Evolutionary conservation across 306 rosid species (phyloP).

Genomic region (Morella rubra): DNA sequence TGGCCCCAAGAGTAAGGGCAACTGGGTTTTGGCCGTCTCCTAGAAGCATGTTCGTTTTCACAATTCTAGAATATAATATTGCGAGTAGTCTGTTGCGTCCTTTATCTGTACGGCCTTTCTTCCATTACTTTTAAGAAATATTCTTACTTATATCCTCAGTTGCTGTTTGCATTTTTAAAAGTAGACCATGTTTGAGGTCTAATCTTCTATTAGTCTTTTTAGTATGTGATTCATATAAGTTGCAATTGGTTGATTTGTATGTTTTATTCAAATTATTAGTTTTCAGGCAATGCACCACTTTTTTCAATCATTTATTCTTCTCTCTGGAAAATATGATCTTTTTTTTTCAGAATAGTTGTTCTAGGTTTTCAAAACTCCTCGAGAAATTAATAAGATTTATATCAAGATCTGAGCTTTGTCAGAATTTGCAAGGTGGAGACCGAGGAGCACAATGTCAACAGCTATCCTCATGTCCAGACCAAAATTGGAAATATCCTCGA

Average conservation of each 20-base stretch:
- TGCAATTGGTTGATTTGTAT: background rate
- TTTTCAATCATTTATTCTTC: background rate
- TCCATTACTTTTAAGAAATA: conserved; percentile 17
- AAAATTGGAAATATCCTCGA: too few species aligned
- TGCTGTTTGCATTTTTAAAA: conserved; percentile 15
- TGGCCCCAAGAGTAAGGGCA: too few species aligned
- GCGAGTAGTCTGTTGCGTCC: conserved; percentile 81
- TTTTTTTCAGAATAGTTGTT: background rate
- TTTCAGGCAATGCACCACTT: background rate
- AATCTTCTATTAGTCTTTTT: conserved; percentile 15
- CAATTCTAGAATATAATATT: too few species aligned
- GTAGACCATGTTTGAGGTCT: conserved; percentile 9
- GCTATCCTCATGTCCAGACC: background rate
- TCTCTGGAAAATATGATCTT: background rate
- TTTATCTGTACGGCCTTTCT: conserved; percentile 65
- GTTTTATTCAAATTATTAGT: background rate
- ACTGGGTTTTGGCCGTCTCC: conserved; percentile 21
- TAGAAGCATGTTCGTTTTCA: too few species aligned
- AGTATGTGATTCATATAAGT: background rate
- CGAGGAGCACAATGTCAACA: background rate
- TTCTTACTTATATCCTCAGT: conserved; percentile 14
- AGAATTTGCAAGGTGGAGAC: background rate
- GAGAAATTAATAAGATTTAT: background rate
- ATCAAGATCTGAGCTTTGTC: background rate
- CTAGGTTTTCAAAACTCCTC: background rate